A percentile compares a stretch with the other conserved stretches of the same genome.
These are phyloP conservation scores for Globisporangium polare DNA, from an alignment of 352 stramenopile genomes.

Conservation along the genomic window DNA sequence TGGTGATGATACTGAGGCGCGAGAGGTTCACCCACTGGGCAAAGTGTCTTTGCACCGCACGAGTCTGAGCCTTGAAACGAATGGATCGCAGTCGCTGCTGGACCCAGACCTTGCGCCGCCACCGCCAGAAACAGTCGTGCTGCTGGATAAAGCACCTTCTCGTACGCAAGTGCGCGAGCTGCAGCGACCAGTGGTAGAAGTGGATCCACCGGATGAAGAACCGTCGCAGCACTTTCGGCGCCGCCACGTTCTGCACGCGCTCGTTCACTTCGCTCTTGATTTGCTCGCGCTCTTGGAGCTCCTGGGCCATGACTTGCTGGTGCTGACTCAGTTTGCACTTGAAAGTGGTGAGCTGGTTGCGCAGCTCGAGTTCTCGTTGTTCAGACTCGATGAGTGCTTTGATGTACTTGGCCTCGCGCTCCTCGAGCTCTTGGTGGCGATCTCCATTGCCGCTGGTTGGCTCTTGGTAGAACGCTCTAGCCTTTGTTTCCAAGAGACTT, in stretches of 20 bases:
- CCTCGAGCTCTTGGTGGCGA: slow-evolving; percentile 49
- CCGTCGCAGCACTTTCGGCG: slow-evolving; percentile 45
- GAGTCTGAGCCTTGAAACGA: slow-evolving; percentile 19
- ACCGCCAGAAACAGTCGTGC: slow-evolving; percentile 63
- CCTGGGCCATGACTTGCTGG: slow-evolving; percentile 33
- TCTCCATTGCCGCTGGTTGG: not conserved
- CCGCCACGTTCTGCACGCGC: slow-evolving; percentile 35
- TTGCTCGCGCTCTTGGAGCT: slow-evolving; percentile 37
- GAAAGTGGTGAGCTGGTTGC: slow-evolving; percentile 41
- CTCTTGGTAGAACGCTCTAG: not conserved
- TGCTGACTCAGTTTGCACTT: slow-evolving; percentile 41
- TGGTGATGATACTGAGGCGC: slow-evolving; percentile 46
- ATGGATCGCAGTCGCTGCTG: slow-evolving; percentile 38
- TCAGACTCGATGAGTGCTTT: slow-evolving; percentile 73
- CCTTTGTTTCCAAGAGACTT: not conserved
- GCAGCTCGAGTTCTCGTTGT: slow-evolving; percentile 65
- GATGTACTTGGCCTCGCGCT: slow-evolving; percentile 73
- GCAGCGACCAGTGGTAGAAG: slow-evolving; percentile 44
- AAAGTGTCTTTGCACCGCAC: slow-evolving; percentile 30
- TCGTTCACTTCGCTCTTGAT: slow-evolving; percentile 57
- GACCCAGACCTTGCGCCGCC: slow-evolving; percentile 47
- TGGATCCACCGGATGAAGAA: slow-evolving; percentile 65
- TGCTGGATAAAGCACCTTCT: slow-evolving; percentile 48
- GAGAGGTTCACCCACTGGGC: slow-evolving; percentile 55
- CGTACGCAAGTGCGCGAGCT: slow-evolving; percentile 37